phyloP scores from a whole-genome alignment of 345 rosid species.

The Garcia nutans region DNA sequence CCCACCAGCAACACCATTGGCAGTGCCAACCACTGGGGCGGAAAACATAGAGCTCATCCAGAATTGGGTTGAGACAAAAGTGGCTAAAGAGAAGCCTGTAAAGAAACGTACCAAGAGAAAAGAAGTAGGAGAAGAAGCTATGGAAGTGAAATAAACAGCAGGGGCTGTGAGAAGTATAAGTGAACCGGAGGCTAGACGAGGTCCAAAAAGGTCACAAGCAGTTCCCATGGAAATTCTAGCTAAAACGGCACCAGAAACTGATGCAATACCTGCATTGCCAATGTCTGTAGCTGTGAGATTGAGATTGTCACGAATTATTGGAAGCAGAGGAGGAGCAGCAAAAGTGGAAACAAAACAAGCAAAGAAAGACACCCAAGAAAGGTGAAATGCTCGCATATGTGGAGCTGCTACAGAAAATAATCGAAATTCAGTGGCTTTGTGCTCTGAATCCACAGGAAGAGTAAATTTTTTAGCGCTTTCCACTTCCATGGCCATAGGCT shows the following conservation, averaged over 20 bases:
- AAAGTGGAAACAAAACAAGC: constrained; percentile 83
- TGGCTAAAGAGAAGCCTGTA: constrained; percentile 75
- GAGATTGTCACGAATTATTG: constrained; percentile 76
- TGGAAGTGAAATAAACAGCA: constrained; percentile 66
- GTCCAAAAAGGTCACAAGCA: constrained; percentile 80
- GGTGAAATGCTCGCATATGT: constrained; percentile 87
- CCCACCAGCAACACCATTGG: constrained; percentile 85
- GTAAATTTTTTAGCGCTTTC: constrained; percentile 39
- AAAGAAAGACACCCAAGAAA: constrained; percentile 85
- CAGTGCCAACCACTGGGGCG: constrained; percentile 62
- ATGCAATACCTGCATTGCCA: constrained; percentile 90
- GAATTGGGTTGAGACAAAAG: constrained; percentile 90
- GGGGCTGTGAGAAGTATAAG: constrained; percentile 80
- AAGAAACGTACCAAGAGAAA: constrained; percentile 70
- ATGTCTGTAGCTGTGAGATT: constrained; percentile 81
- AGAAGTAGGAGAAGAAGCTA: constrained; percentile 57
- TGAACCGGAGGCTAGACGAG: constrained; percentile 87
- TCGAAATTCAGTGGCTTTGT: constrained; percentile 71
- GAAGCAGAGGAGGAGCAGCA: constrained; percentile 88
- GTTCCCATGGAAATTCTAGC: constrained; percentile 82
- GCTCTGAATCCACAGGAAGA: constrained; percentile 79
- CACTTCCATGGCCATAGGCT: neutral
- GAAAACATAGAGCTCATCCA: constrained; percentile 99
- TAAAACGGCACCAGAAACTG: constrained; percentile 84
- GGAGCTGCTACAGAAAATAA: constrained; percentile 67